Conservation (phyloP, 78 protist species). For the Dictyostelium firmibasis region DNA sequence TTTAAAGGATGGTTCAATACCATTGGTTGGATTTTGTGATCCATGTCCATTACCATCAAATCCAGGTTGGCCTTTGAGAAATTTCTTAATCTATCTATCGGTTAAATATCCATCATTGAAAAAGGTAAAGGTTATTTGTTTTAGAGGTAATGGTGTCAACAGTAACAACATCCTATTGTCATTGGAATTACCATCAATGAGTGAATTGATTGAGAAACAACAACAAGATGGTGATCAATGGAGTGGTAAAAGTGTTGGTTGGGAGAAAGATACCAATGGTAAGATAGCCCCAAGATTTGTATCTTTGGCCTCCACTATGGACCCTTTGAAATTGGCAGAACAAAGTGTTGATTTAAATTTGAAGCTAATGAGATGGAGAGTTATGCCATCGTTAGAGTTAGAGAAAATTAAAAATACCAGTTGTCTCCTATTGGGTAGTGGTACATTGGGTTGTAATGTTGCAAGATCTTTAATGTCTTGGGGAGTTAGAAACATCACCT, state of each 20-base stretch:
- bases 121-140: conserved; percentile 1
- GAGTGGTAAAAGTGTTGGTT: conserved; percentile 82
- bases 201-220: background rate
- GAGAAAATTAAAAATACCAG: conserved; percentile 80
- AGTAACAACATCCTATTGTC: background rate
- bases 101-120: background rate
- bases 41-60: conserved; percentile 51
- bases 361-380: conserved; percentile 98
- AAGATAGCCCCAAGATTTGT: conserved; percentile 85
- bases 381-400: conserved; percentile 93
- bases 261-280: conserved; percentile 91
- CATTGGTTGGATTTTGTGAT: conserved; percentile 81
- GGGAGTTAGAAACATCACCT: conserved; percentile 96
- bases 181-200: background rate
- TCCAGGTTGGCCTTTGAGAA: conserved; percentile 96
- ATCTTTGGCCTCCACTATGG: conserved; percentile 71
- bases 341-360: conserved; percentile 92
- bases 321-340: conserved; percentile 74
- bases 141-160: background rate
- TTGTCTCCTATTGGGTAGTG: conserved; percentile 97
- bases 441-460: conserved; percentile 99
- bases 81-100: conserved; percentile 44
- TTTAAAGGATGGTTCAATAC: background rate
- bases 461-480: conserved; percentile 95
- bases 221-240: background rate